These are phyloP conservation scores for Ogataea thermomethanolica DNA, from an alignment of 805 yeast species.

Conservation along the genomic window DNA sequence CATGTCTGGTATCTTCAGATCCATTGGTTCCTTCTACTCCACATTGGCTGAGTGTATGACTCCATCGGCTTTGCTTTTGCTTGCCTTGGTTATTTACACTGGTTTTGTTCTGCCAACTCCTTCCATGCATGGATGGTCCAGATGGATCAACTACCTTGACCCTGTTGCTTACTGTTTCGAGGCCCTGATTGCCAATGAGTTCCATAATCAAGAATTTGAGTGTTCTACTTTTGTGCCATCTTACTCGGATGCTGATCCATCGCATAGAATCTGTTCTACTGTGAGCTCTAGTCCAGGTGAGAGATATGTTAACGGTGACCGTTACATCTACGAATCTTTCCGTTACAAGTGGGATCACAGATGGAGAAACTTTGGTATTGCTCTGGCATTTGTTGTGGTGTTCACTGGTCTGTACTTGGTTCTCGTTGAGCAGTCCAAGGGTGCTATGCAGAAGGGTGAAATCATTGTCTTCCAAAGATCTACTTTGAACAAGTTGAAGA, in stretches of 20 bases:
- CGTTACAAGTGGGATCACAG: conserved; percentile 52
- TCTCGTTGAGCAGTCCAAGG: conserved; percentile 54
- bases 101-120: conserved; percentile 56
- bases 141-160: conserved; percentile 58
- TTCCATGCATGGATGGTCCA: conserved; percentile 56
- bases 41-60: conserved; percentile 53
- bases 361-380: conserved; percentile 82
- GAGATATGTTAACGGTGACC: conserved; percentile 53
- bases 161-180: conserved; percentile 58
- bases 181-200: conserved; percentile 56
- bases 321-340: conserved; percentile 48
- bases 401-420: conserved; percentile 52
- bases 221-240: conserved; percentile 50
- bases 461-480: conserved; percentile 55
- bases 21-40: conserved; percentile 45
- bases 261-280: conserved; percentile 33
- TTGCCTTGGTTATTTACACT: conserved; percentile 47
- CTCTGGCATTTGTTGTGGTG: conserved; percentile 50
- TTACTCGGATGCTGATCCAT: conserved; percentile 24
- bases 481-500: conserved; percentile 45
- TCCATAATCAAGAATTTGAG: conserved; percentile 40
- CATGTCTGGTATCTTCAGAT: conserved; percentile 52
- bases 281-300: conserved; percentile 60
- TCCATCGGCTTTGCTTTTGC: conserved; percentile 48
- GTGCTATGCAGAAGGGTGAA: conserved; percentile 71